Percentiles rank a stretch among this genome's conserved stretches.
Conservation (phyloP, 805 yeast species). For the Ogataea ganodermae region DNA sequence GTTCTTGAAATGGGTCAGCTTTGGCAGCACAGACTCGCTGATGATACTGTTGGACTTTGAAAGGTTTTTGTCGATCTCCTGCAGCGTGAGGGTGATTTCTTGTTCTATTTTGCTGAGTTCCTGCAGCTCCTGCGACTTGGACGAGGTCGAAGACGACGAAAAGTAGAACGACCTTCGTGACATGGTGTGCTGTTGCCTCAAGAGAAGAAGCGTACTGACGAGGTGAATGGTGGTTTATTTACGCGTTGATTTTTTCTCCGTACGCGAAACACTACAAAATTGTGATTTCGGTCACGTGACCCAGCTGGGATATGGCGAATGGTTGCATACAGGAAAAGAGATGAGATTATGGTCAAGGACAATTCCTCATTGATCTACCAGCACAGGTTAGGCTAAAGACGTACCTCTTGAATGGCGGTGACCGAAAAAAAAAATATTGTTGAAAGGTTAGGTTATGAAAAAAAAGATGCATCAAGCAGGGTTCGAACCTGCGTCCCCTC, state of each 20-base stretch:
- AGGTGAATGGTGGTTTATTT: not conserved
- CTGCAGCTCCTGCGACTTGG: constrained; percentile 26
- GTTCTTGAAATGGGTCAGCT: constrained; percentile 58
- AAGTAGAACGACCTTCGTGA: constrained; percentile 34
- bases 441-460: not conserved
- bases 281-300: constrained; percentile 1
- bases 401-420: too few species aligned
- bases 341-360: too few species aligned
- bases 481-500: constrained; percentile 11
- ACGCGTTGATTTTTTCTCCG: not conserved
- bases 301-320: too few species aligned
- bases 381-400: too few species aligned
- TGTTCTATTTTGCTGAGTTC: constrained; percentile 74
- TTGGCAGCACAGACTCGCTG: constrained; percentile 67
- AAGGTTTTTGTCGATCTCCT: constrained; percentile 75
- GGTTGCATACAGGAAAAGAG: too few species aligned
- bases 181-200: constrained; percentile 6
- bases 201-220: not conserved
- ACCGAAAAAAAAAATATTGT: not conserved
- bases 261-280: not conserved
- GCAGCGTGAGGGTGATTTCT: constrained; percentile 73
- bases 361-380: too few species aligned
- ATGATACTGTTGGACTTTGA: constrained; percentile 67
- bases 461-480: constrained; percentile 8
- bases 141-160: constrained; percentile 28